Evolutionary conservation across 2,329 filamentous ascomycete species (phyloP).

Genomic region (Epichloe bromicola): DNA sequence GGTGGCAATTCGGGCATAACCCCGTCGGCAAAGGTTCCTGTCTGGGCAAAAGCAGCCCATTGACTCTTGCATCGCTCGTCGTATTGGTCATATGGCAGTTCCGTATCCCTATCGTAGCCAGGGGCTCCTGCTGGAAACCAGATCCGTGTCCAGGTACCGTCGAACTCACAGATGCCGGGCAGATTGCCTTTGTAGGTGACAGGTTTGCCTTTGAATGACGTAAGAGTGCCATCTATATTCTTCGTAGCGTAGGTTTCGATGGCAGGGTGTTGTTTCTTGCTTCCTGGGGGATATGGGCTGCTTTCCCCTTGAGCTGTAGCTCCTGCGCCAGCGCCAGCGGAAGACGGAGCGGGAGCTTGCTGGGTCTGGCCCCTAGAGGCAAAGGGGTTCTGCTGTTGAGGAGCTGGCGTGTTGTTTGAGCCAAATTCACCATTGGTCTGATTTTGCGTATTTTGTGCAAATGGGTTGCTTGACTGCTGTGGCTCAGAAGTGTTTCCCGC

Average conservation of each 20-base stretch:
- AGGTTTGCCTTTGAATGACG: conserved; percentile 48
- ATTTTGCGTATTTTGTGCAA: conserved; percentile 3
- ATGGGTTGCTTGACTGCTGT: conserved; percentile 14
- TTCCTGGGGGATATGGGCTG: conserved; percentile 31
- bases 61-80: conserved; percentile 45
- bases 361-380: conserved; percentile 8
- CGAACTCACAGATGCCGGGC: conserved; percentile 36
- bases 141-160: conserved; percentile 49
- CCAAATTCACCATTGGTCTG: conserved; percentile 12
- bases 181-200: conserved; percentile 42
- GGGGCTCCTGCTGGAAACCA: conserved; percentile 65
- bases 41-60: conserved; percentile 51
- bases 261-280: conserved; percentile 31
- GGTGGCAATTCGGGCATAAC: conserved; percentile 68
- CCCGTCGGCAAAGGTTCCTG: conserved; percentile 56
- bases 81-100: conserved; percentile 43
- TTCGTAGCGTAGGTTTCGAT: conserved; percentile 30
- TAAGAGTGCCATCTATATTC: conserved; percentile 31
- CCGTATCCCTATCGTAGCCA: conserved; percentile 47
- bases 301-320: neutral
- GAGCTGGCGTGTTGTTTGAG: conserved; percentile 1
- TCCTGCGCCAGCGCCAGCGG: neutral
- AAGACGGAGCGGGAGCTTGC: conserved; percentile 5
- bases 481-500: conserved; percentile 8
- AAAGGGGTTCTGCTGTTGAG: conserved; percentile 14